Base-by-base conservation (phyloP, 2,329 filamentous ascomycete species). In the Bipolaris bicolor region DNA sequence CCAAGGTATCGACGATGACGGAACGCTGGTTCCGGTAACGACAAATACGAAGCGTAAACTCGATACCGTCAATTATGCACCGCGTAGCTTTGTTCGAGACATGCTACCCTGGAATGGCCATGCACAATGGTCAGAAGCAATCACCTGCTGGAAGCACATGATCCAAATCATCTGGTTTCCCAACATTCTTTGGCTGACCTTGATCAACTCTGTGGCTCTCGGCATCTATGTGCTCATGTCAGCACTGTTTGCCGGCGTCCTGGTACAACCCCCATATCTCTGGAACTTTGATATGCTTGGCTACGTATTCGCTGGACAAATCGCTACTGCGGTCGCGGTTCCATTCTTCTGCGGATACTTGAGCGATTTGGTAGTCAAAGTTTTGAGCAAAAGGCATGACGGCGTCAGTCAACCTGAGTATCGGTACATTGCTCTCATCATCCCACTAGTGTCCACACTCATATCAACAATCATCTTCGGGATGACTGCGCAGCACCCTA, bases 201-300 rank as follows among this genome's bases (percentile, higher is more conserved):
- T 53, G 4, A 48, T 52, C 9, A 61, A 61, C 7, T 53, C 52
- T n/a, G 59, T 52, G 2, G 52, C 48, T 6, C 49, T 61, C 7
- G 59, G 59, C 7, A 52, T 59, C 11, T 61, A 61, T 34, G 56
- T 61, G 13, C 55, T 61, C 39, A 59, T 61, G 52, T 49, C 59
- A 11, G 59, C 59, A 3, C 29, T 61, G 9, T 61, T 61, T 31
- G 59, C 59, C 10, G 52, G 46, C 7, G 44, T 59, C 3, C 48
- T 61, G 5, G 52, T 61, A 11, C 40, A 50, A 5, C 59, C 59
- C 7, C 55, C 59, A 15, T 61, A 47, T 18, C 46, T 45, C 20
- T 61, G 59, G 59, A 49, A 48, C n/a, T 61, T 50, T 36, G 36
- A 52, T 3, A 48, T 55, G 26, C 41, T 61, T 16, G 59, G 59